These are phyloP conservation scores for Cicer yamashitae DNA, from an alignment of 306 rosid genomes.

Conservation along the genomic window DNA sequence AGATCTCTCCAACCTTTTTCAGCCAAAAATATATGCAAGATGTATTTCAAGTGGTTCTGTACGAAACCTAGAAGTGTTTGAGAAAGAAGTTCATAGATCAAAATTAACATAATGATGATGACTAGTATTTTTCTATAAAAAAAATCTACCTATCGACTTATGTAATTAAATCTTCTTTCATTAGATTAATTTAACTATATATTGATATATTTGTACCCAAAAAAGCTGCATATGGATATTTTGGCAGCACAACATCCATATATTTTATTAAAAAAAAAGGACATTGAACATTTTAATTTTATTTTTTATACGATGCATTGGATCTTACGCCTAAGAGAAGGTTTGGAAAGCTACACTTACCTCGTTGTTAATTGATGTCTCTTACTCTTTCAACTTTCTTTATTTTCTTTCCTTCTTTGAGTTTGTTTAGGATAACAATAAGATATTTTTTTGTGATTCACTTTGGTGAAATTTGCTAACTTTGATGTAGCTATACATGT, in stretches of 20 bases:
- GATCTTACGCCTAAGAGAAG: slow-evolving; percentile 31
- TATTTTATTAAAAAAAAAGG: slow-evolving; percentile 9
- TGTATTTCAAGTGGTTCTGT: too few species aligned
- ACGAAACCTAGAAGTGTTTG: too few species aligned
- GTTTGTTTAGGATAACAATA: slow-evolving; percentile 7
- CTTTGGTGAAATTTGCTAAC: slow-evolving; percentile 24
- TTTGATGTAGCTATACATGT: slow-evolving; percentile 26
- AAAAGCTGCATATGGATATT: not conserved
- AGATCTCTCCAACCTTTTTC: too few species aligned
- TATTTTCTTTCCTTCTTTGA: not conserved
- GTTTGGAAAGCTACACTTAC: slow-evolving; percentile 6
- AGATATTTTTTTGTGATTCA: not conserved
- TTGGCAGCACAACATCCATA: slow-evolving; percentile 4
- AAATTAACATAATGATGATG: too few species aligned
- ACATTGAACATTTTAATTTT: not conserved
- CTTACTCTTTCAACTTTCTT: not conserved
- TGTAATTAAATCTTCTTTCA: too few species aligned
- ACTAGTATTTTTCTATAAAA: too few species aligned
- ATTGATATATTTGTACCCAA: not conserved
- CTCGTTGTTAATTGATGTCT: slow-evolving; percentile 14
- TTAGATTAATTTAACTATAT: too few species aligned
- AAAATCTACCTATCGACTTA: too few species aligned
- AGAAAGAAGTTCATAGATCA: too few species aligned
- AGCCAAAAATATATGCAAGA: too few species aligned
- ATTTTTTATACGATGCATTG: slow-evolving; percentile 17